phyloP scores from a whole-genome alignment of 1,284 basidiomycete genomes.

The Lignosus rhinocerotis region DNA sequence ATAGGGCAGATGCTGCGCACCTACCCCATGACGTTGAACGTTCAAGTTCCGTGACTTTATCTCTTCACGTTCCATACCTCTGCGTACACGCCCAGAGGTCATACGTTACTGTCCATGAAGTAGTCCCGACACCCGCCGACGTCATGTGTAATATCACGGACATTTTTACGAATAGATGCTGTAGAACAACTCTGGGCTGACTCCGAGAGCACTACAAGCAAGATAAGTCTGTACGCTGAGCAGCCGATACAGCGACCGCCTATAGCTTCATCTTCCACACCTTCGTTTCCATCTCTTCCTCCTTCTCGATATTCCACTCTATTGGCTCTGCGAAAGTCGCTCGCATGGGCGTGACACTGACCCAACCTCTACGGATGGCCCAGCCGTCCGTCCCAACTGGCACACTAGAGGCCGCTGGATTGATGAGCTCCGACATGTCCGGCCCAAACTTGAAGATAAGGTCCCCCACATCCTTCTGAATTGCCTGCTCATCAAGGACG shows the following conservation, averaged over 20 bases:
- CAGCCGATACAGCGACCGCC: background rate
- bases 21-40: slow-evolving; percentile 3
- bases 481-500: slow-evolving; percentile 9
- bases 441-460: slow-evolving; percentile 84
- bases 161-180: slow-evolving; percentile 6
- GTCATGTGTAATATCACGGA: slow-evolving; percentile 8
- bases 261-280: slow-evolving; percentile 59
- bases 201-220: background rate
- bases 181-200: slow-evolving; percentile 1
- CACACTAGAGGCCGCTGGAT: slow-evolving; percentile 55
- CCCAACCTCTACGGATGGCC: slow-evolving; percentile 68
- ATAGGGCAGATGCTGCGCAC: slow-evolving; percentile 8
- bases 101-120: background rate
- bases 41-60: slow-evolving; percentile 1
- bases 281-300: slow-evolving; percentile 38
- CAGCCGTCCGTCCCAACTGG: slow-evolving; percentile 82
- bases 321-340: slow-evolving; percentile 71
- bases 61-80: background rate
- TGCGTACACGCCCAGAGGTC: background rate
- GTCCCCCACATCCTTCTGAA: slow-evolving; percentile 33
- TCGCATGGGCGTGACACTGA: slow-evolving; percentile 73
- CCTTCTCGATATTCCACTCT: slow-evolving; percentile 25
- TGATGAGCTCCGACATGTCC: slow-evolving; percentile 70
- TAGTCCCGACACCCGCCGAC: background rate
- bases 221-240: background rate